Conservation (phyloP, 2,329 filamentous ascomycete species). For the Ophiosphaerella korrae region DNA sequence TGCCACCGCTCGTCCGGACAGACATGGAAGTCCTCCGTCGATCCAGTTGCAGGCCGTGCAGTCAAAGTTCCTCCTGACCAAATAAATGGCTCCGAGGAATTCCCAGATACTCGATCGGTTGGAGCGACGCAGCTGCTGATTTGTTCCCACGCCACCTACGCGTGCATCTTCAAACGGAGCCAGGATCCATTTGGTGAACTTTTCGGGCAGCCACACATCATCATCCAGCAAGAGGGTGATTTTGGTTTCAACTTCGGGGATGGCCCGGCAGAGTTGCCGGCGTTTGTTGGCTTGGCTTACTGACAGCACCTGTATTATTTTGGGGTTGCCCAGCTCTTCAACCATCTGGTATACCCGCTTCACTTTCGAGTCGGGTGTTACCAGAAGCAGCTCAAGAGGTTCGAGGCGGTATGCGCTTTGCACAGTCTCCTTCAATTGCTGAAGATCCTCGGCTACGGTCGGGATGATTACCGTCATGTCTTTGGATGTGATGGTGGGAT, state of each 20-base stretch:
- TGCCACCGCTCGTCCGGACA: slow-evolving; percentile 91
- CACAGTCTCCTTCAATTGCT: slow-evolving; percentile 81
- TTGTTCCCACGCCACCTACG: slow-evolving; percentile 91
- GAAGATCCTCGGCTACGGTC: slow-evolving; percentile 84
- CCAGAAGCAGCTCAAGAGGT: slow-evolving; percentile 76
- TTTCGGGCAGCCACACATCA: slow-evolving; percentile 89
- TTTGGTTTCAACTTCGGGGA: slow-evolving; percentile 79
- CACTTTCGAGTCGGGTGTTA: slow-evolving; percentile 83
- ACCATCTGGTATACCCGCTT: slow-evolving; percentile 68
- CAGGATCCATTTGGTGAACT: slow-evolving; percentile 86
- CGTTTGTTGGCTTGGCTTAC: slow-evolving; percentile 93
- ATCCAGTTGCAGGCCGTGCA: slow-evolving; percentile 94
- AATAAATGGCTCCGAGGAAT: slow-evolving; percentile 89
- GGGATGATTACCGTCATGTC: slow-evolving; percentile 96
- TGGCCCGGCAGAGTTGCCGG: slow-evolving; percentile 87
- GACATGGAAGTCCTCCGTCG: slow-evolving; percentile 93
- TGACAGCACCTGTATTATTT: slow-evolving; percentile 73
- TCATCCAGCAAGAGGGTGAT: slow-evolving; percentile 96
- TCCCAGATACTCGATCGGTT: slow-evolving; percentile 73
- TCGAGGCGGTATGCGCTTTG: slow-evolving; percentile 74
- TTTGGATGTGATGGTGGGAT: slow-evolving; percentile 76
- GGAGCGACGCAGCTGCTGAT: slow-evolving; percentile 79
- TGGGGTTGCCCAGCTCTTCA: slow-evolving; percentile 49
- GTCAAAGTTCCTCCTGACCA: slow-evolving; percentile 94
- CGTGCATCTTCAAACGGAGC: slow-evolving; percentile 84